Percentiles rank a stretch among this genome's conserved stretches.
Evolutionary conservation across 2,329 filamentous ascomycete species (phyloP).

Genomic region (Cucurbitaria berberidis): DNA sequence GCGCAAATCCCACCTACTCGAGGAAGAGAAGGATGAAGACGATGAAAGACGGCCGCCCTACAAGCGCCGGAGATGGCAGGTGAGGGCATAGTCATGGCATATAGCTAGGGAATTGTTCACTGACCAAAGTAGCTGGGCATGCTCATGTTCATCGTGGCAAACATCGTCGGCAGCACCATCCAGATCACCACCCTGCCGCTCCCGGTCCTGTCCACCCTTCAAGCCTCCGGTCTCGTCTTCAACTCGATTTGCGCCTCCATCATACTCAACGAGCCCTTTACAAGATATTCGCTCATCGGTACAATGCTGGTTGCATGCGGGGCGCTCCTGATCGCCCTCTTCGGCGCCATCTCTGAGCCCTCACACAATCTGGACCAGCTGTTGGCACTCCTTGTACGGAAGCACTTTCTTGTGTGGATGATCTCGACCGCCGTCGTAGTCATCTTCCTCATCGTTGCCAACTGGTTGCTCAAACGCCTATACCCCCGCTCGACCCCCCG

Average conservation of each 20-base stretch:
- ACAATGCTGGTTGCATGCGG: constrained; percentile 86
- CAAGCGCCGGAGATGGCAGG: constrained; percentile 89
- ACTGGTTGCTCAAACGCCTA: constrained; percentile 46
- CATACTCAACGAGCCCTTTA: constrained; percentile 92
- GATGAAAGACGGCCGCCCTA: constrained; percentile 85
- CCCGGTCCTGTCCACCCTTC: constrained; percentile 91
- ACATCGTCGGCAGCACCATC: constrained; percentile 92
- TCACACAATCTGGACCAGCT: constrained; percentile 87
- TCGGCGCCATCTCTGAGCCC: constrained; percentile 91
- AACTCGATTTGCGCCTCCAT: constrained; percentile 97
- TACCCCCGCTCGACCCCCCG: constrained; percentile 60
- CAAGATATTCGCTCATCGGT: constrained; percentile 87
- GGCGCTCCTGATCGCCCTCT: constrained; percentile 89
- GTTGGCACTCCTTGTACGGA: constrained; percentile 73
- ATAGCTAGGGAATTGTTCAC: not conserved
- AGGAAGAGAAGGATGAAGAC: constrained; percentile 87
- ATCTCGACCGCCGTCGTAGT: constrained; percentile 77
- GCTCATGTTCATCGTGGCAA: constrained; percentile 95
- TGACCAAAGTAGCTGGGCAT: constrained; percentile 70
- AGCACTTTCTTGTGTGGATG: constrained; percentile 89
- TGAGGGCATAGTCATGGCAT: constrained; percentile 32
- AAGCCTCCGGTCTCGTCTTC: constrained; percentile 91
- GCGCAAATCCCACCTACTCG: constrained; percentile 96
- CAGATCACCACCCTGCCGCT: constrained; percentile 96
- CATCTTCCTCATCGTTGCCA: constrained; percentile 65